These are phyloP conservation scores for Colletotrichum tropicale DNA, from an alignment of 2,329 filamentous ascomycete genomes.

Conservation along the genomic window DNA sequence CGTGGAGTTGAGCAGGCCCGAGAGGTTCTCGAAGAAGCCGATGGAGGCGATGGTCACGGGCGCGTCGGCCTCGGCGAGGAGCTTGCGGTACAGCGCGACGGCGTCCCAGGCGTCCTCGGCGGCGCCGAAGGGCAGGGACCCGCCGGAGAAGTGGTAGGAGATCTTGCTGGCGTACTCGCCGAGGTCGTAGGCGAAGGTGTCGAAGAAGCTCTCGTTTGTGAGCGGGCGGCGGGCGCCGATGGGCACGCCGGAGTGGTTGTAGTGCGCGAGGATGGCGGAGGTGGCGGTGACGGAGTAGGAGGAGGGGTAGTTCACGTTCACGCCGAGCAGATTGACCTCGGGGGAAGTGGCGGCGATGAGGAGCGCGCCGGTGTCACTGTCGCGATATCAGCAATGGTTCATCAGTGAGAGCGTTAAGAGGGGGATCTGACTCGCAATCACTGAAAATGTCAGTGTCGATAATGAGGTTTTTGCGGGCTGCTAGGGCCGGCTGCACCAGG, in stretches of 20 bases:
- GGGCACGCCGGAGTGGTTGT: conserved; percentile 37
- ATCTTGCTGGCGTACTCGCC: conserved; percentile 53
- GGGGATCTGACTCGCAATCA: conserved; percentile 46
- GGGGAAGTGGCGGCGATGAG: conserved; percentile 43
- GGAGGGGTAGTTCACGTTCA: conserved; percentile 46
- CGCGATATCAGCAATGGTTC: neutral
- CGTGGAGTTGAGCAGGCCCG: conserved; percentile 48
- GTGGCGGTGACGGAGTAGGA: conserved; percentile 44
- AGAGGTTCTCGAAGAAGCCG: conserved; percentile 52
- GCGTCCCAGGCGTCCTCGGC: conserved; percentile 44
- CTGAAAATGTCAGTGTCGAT: conserved; percentile 52
- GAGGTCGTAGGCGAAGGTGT: conserved; percentile 38
- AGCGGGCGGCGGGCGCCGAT: conserved; percentile 44
- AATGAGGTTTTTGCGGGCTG: conserved; percentile 40
- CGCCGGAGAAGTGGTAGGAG: conserved; percentile 44
- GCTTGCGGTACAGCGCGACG: conserved; percentile 48
- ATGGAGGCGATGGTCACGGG: conserved; percentile 51
- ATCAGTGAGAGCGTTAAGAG: neutral
- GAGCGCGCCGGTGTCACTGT: conserved; percentile 44
- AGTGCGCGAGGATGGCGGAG: conserved; percentile 45
- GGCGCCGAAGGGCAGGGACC: conserved; percentile 35
- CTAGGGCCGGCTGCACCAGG: neutral
- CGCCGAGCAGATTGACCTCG: conserved; percentile 39
- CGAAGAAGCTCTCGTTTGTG: conserved; percentile 47
- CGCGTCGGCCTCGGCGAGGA: conserved; percentile 41